Conservation (phyloP, 768 basidiomycete genomes). For the Suillus luteus region DNA sequence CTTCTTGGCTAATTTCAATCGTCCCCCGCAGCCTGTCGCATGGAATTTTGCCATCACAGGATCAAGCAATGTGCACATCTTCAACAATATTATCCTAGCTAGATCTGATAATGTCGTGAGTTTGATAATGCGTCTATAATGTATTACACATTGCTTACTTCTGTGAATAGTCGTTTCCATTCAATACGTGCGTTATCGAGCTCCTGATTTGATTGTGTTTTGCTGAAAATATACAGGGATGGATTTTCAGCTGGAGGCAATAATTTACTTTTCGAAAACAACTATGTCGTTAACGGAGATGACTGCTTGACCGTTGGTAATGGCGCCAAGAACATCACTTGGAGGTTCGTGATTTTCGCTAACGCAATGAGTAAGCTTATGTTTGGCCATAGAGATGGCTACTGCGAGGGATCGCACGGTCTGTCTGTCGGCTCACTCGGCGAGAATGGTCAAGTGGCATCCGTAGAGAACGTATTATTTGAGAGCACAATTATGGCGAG, state of each 20-base stretch:
- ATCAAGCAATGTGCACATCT: constrained; percentile 50
- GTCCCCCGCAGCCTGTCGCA: constrained; percentile 47
- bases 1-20: constrained; percentile 6
- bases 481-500: constrained; percentile 49
- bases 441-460: constrained; percentile 44
- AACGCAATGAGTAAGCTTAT: not conserved
- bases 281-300: constrained; percentile 59
- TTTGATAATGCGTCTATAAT: not conserved
- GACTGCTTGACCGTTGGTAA: constrained; percentile 62
- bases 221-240: constrained; percentile 10
- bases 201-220: not conserved
- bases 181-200: constrained; percentile 52
- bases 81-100: constrained; percentile 57
- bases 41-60: constrained; percentile 61
- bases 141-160: not conserved
- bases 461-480: constrained; percentile 59
- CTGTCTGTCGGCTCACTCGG: constrained; percentile 57
- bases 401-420: constrained; percentile 61
- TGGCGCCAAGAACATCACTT: constrained; percentile 57
- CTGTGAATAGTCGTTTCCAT: constrained; percentile 50
- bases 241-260: constrained; percentile 59
- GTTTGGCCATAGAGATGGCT: constrained; percentile 40
- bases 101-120: constrained; percentile 42
- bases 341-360: constrained; percentile 33
- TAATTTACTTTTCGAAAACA: constrained; percentile 60